Evolutionary conservation across 305 asterid species (phyloP).

Genomic region (Solanum aculeatissimum): DNA sequence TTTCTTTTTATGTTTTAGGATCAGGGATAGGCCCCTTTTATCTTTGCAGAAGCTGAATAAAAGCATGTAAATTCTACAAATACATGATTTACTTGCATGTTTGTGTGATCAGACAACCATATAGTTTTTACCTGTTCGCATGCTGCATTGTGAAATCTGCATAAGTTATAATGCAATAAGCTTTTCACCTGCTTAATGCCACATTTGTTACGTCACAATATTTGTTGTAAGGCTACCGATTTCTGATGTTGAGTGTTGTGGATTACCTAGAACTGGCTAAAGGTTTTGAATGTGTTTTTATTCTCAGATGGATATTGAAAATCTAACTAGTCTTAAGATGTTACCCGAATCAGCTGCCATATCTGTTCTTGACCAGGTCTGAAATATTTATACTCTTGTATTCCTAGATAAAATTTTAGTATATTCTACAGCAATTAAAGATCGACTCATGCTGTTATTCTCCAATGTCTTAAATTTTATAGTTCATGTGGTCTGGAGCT

Average conservation of each 20-base stretch:
- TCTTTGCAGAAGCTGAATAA: not conserved
- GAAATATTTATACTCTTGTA: not conserved
- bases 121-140: not conserved
- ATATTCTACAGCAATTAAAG: not conserved
- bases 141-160: not conserved
- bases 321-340: conserved; percentile 53
- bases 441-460: conserved; percentile 3
- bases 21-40: not conserved
- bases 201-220: not conserved
- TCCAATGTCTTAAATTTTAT: conserved; percentile 10
- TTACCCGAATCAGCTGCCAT: conserved; percentile 61
- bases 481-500: conserved; percentile 87
- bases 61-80: not conserved
- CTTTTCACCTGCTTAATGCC: not conserved
- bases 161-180: not conserved
- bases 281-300: not conserved
- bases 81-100: not conserved
- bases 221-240: not conserved
- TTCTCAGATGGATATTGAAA: conserved; percentile 63
- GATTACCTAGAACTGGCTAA: not conserved
- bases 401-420: not conserved
- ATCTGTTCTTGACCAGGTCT: conserved; percentile 91
- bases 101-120: not conserved
- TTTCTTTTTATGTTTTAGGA: not conserved
- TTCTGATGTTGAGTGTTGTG: not conserved